Percentiles rank a stretch among this genome's conserved stretches.
Conservation (phyloP, 148 eudicot genomes). For the Dianthus caryophyllus region DNA sequence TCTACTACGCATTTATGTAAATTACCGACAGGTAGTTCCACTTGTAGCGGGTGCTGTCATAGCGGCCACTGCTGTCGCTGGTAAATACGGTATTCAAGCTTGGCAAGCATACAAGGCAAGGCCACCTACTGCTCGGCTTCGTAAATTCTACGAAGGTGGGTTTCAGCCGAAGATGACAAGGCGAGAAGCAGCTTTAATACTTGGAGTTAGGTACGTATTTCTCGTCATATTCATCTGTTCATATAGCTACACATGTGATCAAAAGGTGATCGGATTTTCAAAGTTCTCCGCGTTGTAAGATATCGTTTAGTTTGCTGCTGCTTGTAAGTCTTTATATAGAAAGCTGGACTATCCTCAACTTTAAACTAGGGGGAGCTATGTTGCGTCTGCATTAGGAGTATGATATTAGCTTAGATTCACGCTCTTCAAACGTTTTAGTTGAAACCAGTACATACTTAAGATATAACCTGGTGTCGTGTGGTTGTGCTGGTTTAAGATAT, state of each 20-base stretch:
- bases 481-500: neutral
- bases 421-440: neutral
- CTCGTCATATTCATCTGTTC: neutral
- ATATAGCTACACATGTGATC: neutral
- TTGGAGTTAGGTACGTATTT: conserved; percentile 61
- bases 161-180: conserved; percentile 63
- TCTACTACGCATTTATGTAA: neutral
- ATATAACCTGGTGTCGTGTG: neutral
- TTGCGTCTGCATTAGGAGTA: neutral
- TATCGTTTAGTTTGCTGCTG: neutral
- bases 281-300: neutral
- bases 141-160: conserved; percentile 78
- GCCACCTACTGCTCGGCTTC: conserved; percentile 25
- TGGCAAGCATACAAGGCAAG: conserved; percentile 69
- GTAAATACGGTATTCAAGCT: conserved; percentile 58
- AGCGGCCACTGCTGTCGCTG: conserved; percentile 74
- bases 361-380: neutral
- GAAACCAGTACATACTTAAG: neutral
- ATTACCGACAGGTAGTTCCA: conserved; percentile 38
- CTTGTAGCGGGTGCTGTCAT: conserved; percentile 55
- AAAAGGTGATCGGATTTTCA: neutral
- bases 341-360: neutral
- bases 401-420: neutral
- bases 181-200: conserved; percentile 85
- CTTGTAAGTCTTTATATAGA: neutral